These are phyloP conservation scores for Cardamine resedifolia DNA, from an alignment of 345 rosid genomes.

Conservation along the genomic window DNA sequence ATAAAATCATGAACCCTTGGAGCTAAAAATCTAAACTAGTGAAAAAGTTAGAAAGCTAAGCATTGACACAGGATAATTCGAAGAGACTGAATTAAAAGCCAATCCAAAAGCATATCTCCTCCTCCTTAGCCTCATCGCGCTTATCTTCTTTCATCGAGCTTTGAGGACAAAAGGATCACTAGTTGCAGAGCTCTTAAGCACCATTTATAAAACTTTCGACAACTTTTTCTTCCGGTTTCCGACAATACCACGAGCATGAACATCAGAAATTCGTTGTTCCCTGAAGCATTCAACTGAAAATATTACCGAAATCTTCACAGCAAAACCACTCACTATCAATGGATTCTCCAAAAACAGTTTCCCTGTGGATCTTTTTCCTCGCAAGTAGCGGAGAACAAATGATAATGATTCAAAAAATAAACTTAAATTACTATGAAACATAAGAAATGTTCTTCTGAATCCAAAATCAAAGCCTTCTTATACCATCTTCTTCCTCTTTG, in stretches of 20 bases:
- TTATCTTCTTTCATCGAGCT: neutral
- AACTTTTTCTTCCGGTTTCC: no score
- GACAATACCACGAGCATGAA: neutral
- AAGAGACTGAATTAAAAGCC: neutral
- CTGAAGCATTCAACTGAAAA: neutral
- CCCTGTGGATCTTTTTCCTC: neutral
- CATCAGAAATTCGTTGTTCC: neutral
- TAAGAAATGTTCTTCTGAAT: neutral
- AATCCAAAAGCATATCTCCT: neutral
- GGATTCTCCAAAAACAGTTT: neutral
- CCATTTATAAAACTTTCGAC: neutral
- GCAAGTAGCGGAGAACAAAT: neutral
- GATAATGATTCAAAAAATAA: neutral
- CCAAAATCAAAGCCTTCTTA: slow-evolving; percentile 16
- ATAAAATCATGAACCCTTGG: neutral
- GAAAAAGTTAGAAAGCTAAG: neutral
- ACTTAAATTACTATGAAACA: neutral
- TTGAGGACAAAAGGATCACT: slow-evolving; percentile 20
- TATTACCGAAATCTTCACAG: neutral
- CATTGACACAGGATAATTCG: neutral
- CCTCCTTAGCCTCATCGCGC: neutral
- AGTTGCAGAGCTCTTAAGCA: slow-evolving; percentile 32
- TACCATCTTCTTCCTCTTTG: slow-evolving; percentile 48
- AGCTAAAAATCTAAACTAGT: neutral
- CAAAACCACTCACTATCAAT: slow-evolving; percentile 36